Evolutionary conservation across 1,284 basidiomycete species (phyloP), one percentile per base, ranked within the genome.

Genomic region (Megacollybia platyphylla): DNA sequence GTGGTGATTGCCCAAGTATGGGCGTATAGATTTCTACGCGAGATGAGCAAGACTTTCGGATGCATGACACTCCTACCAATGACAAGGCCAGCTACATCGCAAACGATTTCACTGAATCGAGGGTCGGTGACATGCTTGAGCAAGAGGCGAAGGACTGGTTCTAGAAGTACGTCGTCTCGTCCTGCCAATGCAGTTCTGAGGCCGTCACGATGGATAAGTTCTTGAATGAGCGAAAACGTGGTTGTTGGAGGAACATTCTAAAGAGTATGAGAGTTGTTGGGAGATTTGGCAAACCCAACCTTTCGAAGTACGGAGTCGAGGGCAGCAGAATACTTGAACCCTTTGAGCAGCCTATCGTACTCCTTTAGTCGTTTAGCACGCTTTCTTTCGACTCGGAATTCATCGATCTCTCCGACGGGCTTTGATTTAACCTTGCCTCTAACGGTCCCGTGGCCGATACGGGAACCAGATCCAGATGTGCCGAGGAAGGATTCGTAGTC

Each of bases 241-340:
- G 84, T 89, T 5, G 81, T 74, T 4, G 92, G 89, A 10, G 79
- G 79, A 8, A 90, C 79, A 59, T 79, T 70, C 82, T 88, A 50
- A 2, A 47, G 49, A 15, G 41, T 29, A 35, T 40, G 38, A 13
- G 41, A 47, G 26, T 45, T 11, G 24, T 18, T 20, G 7, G 18
- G 2, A 13, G 35, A 18, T 3, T 11, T 13, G 37, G 15, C 41
- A 18, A 6, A 50, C 68, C 68, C 38, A 51, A 88, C 89, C 70
- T 89, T 89, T 52, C 76, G 76, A 46, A 96, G 62, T 5, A 91
- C 89, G 3, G 87, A 79, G 60, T 97, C 93, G 34, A 99, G 64
- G 1, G 96, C 96, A 39, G 92, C 92, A 11, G 83, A 82, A 60
- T 99, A 98, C 55, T 91, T 88, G 73, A 98, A 99, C 27, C 68